Conservation (phyloP, 2,329 filamentous ascomycete genomes). For the Pezicula rhizophila region DNA sequence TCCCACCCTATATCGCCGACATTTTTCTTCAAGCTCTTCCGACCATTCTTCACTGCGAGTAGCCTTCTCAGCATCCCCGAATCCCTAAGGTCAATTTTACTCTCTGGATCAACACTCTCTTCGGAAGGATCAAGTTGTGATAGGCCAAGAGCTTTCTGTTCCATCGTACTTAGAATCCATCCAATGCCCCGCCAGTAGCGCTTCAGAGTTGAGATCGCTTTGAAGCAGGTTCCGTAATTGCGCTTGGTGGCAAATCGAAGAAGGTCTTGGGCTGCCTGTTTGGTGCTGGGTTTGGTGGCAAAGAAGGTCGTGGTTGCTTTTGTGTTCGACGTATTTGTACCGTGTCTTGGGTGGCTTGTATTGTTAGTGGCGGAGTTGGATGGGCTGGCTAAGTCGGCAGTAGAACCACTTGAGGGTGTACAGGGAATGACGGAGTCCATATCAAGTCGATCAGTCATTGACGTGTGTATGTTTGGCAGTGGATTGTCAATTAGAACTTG, state of each 20-base stretch:
- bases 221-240: constrained; percentile 2
- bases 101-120: constrained; percentile 3
- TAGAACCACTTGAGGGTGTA: not conserved
- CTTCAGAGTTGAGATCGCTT: not conserved
- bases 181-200: constrained; percentile 3
- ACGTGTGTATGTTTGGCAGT: not conserved
- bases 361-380: too few relatives aligned
- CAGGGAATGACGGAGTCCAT: not conserved
- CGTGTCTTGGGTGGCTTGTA: too few relatives aligned
- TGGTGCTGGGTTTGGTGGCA: not conserved
- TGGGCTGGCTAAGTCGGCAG: not conserved
- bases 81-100: constrained; percentile 1
- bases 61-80: not conserved
- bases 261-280: not conserved
- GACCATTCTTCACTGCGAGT: not conserved
- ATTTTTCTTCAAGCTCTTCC: not conserved
- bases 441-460: not conserved
- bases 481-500: not conserved
- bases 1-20: not conserved
- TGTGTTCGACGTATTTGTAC: too few relatives aligned
- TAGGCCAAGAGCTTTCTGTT: constrained; percentile 1
- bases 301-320: too few relatives aligned
- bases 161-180: constrained; percentile 3
- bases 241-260: not conserved
- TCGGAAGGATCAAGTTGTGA: not conserved